A percentile compares a stretch with the other conserved stretches of the same genome.
These are phyloP conservation scores for Bruguiera sexangula DNA, from an alignment of 345 rosid species.

Conservation along the genomic window DNA sequence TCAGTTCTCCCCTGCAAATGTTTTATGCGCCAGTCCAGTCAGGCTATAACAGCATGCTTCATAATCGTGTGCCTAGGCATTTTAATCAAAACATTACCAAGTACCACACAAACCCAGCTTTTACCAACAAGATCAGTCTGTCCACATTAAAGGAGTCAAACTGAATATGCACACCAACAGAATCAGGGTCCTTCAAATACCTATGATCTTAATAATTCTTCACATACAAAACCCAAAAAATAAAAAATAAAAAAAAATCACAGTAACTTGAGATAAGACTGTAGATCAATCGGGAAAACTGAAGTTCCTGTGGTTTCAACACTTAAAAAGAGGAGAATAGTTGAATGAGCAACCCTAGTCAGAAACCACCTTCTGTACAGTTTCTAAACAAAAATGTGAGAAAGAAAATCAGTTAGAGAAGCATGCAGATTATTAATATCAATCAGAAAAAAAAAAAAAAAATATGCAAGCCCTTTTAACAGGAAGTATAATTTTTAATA, in stretches of 20 bases:
- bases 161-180: neutral
- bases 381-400: neutral
- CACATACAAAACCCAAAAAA: neutral
- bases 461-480: neutral
- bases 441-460: slow-evolving; percentile 9
- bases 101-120: neutral
- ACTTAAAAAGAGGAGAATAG: slow-evolving; percentile 1
- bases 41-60: slow-evolving; percentile 8
- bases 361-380: neutral
- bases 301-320: slow-evolving; percentile 3
- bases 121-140: neutral
- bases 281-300: neutral
- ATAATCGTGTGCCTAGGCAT: neutral
- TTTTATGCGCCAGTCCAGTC: neutral
- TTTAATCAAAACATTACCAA: neutral
- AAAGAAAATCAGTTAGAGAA: slow-evolving; percentile 8
- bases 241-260: neutral
- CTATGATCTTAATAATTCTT: neutral
- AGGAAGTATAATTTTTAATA: neutral
- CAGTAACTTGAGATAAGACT: neutral
- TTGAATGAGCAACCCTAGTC: slow-evolving; percentile 3
- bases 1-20: neutral
- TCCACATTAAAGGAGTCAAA: neutral
- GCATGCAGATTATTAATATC: neutral
- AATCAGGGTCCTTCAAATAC: neutral